Base-by-base conservation (phyloP, 208 protist genomes). In the Strigomonas culicis region DNA sequence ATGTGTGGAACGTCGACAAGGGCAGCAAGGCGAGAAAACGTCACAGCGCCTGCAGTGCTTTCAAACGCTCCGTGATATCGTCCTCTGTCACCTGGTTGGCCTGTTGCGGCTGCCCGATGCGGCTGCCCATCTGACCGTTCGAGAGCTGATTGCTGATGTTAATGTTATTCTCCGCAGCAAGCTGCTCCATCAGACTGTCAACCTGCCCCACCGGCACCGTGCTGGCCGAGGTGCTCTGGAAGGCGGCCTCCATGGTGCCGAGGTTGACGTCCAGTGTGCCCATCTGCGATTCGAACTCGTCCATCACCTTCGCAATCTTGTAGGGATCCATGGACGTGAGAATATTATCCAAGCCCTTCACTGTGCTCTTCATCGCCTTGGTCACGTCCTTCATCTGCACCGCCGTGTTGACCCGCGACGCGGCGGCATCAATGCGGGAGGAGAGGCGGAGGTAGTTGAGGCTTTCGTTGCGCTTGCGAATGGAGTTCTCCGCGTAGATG, bases 401-500 rank as follows among this genome's bases (percentile, higher is more conserved):
- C 0, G 97, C 98, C 0, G 90, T 94, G 61, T 99, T 90, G 10
- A 99, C 75, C 19, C 98, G 85, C 4, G 88, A 93, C 15, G 93
- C 81, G 0, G 98, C 97, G 0, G 97, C 98, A 72, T 99, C 98
- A 3, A 99, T 71, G 41, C 98, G 90, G 7, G 93, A 96, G 51
- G 92, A 61, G 47, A 99, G 88, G 25, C 96, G 72, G 17, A 99
- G 80, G 76, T 97, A 99, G 80, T 99, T 99, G 17, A 98, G 68
- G 22, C 72, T 62, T 70, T 99, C 93, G 59, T 97, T 98, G 68
- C 97, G 87, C 75, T 99, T 98, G 10, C 98, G 80, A 59, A 99
- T 99, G 0, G 97, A 86, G 67, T 99, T 99, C 77, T 99, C 87
- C 11, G 98, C 97, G 82, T 99, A 99, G 52, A 99, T 99, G 59